phyloP scores from a whole-genome alignment of 2,329 filamentous ascomycete genomes.

The Aureobasidium sp. region DNA sequence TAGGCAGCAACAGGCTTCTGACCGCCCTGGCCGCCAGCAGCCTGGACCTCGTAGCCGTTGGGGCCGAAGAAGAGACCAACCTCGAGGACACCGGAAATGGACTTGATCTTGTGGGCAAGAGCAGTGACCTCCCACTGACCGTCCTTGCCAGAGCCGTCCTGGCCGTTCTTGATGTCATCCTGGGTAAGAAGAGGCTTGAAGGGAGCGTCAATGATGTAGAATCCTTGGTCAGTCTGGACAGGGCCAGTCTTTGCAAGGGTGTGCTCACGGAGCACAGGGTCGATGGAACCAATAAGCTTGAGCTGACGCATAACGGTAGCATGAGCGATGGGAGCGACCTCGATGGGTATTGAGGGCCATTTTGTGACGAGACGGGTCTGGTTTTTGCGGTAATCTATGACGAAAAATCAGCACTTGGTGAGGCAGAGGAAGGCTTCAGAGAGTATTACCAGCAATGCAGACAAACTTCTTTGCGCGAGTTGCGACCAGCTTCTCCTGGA shows the following conservation, averaged over 20 bases:
- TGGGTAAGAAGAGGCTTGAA: constrained; percentile 64
- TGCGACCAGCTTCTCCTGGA: constrained; percentile 95
- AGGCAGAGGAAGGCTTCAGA: constrained; percentile 1
- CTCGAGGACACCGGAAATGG: constrained; percentile 79
- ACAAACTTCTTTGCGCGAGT: constrained; percentile 77
- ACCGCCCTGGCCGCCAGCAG: constrained; percentile 55
- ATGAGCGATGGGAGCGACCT: constrained; percentile 80
- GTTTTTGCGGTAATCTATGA: constrained; percentile 80
- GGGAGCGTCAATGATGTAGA: constrained; percentile 87
- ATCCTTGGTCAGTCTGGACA: constrained; percentile 75
- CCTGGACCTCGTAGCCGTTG: constrained; percentile 62
- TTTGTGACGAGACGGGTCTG: constrained; percentile 62
- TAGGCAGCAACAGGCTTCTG: constrained; percentile 92
- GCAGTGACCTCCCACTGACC: constrained; percentile 73
- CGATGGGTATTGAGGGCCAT: constrained; percentile 86
- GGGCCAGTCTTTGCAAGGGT: constrained; percentile 72
- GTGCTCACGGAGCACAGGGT: constrained; percentile 64
- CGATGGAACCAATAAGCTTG: constrained; percentile 60
- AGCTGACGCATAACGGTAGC: constrained; percentile 68
- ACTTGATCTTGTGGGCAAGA: constrained; percentile 66
- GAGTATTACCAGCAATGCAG: constrained; percentile 64
- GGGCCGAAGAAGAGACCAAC: constrained; percentile 82
- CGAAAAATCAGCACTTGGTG: not conserved
- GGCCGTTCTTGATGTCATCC: constrained; percentile 42
- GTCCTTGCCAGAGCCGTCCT: constrained; percentile 33